Evolutionary conservation across 345 rosid species (phyloP), one percentile per base, ranked within the genome.

Genomic region (Gossypium anomalum): DNA sequence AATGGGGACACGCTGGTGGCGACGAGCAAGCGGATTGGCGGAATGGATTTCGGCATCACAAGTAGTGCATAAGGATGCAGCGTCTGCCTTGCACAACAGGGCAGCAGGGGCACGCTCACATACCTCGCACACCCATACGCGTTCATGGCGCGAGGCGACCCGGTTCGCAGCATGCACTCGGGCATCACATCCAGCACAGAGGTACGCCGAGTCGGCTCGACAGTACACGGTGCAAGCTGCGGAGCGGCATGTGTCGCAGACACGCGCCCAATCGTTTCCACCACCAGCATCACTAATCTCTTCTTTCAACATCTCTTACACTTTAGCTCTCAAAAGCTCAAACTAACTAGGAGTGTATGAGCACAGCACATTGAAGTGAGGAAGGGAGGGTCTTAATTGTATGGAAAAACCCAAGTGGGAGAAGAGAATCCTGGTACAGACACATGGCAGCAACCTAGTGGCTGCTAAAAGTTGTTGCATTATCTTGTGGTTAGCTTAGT

Each of bases 91-190:
- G 79, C 98, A 94, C 5, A 93, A 67, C 71, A 89, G 88, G 38
- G 90, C 90, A n/a, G 98, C 98, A 0, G 98, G 98, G 2, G 93
- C 89, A 0, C 87, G 83, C 77, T 92, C 98, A 8, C 98, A 92
- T 0, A 89, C 88, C 70, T 92, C 86, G 56, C 98, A 94, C 25
- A 94, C 89, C 82, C 86, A 80, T 16, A 92, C 97, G 3, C 98
- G 94, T 88, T 88, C 93, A 63, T 94, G 98, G 70, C 97, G 85
- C 4, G 97, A 92, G n/a, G 98, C 98, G 47, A 94, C 82, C 11
- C 74, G 81, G 74, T 90, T 94, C 27, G 97, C 97, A 0, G 91
- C 87, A 27, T 94, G 97, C 25, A 87, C 78, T 2, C 90, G 85
- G 29, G 91, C 84, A 71, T 94, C 97, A 56, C 98, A 92, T 51